These are phyloP conservation scores for Besnoitia besnoiti DNA, from an alignment of 169 alveolate species.

Conservation along the genomic window DNA sequence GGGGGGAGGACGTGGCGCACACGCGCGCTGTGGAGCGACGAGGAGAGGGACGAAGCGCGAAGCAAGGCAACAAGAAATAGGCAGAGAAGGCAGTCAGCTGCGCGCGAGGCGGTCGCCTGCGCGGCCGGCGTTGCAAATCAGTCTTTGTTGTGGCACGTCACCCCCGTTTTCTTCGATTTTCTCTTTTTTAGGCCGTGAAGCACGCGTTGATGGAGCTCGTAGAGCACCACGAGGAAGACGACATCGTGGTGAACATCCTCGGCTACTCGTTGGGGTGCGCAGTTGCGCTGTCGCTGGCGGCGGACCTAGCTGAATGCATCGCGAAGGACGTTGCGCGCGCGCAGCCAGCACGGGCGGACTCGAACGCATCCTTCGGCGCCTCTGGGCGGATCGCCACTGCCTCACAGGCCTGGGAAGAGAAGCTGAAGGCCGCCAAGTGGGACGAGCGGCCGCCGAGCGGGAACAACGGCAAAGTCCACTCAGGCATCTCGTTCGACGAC, in stretches of 20 bases:
- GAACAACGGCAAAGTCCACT: background rate
- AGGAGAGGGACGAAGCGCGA: background rate
- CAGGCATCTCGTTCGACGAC: background rate
- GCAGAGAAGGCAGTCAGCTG: too few relatives aligned
- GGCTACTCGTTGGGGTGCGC: constrained; percentile 69
- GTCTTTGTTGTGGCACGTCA: background rate
- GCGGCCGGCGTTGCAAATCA: background rate
- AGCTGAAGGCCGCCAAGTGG: background rate
- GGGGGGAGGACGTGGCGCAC: too few relatives aligned
- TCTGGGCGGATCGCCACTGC: background rate
- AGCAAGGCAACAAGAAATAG: too few relatives aligned
- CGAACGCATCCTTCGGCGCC: background rate
- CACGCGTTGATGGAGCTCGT: constrained; percentile 52
- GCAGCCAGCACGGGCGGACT: background rate
- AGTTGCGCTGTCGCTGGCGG: constrained; percentile 39
- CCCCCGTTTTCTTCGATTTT: background rate
- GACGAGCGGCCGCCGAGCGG: background rate
- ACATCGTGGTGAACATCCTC: constrained; percentile 36
- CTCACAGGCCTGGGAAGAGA: background rate
- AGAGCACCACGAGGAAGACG: constrained; percentile 46
- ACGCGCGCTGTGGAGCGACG: background rate
- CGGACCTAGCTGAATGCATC: constrained; percentile 25
- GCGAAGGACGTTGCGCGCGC: background rate
- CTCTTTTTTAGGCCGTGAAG: constrained; percentile 45
- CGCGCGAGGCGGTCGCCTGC: too few relatives aligned